A percentile compares a stretch with the other conserved stretches of the same genome.
Evolutionary conservation across 176 grass and related monocot genomes (phyloP).

Genomic region (Poa annua): DNA sequence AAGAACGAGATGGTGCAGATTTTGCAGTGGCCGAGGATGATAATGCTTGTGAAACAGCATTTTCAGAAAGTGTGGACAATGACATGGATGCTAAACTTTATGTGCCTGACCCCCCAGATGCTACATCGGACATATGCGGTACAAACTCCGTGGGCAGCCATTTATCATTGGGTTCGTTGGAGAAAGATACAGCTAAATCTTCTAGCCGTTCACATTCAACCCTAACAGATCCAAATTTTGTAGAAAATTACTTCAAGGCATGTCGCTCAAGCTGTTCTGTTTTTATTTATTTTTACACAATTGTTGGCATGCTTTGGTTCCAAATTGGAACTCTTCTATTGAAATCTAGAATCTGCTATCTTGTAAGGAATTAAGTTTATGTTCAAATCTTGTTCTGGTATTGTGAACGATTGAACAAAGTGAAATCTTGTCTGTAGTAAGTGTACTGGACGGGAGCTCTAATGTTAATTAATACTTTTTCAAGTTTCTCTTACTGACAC

Average conservation of each 20-base stretch:
- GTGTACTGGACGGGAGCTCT: not conserved
- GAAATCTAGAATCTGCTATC: not conserved
- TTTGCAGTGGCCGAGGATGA: slow-evolving; percentile 35
- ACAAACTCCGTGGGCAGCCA: slow-evolving; percentile 44
- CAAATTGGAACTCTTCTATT: not conserved
- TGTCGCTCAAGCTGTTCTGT: slow-evolving; percentile 21
- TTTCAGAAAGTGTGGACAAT: slow-evolving; percentile 47
- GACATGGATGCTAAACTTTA: slow-evolving; percentile 41
- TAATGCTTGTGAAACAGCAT: slow-evolving; percentile 50
- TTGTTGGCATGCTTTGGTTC: slow-evolving; percentile 12
- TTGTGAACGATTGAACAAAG: slow-evolving; percentile 22
- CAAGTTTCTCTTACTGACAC: slow-evolving; percentile 26
- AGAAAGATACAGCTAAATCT: slow-evolving; percentile 51
- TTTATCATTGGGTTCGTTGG: slow-evolving; percentile 30
- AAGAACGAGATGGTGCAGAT: slow-evolving; percentile 46
- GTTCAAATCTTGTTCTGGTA: not conserved
- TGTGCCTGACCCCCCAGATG: slow-evolving; percentile 41
- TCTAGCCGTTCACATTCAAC: slow-evolving; percentile 73
- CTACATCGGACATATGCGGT: slow-evolving; percentile 47
- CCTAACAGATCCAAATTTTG: slow-evolving; percentile 89
- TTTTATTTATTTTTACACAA: not conserved
- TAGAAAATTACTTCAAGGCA: slow-evolving; percentile 98
- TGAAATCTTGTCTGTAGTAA: slow-evolving; percentile 2
- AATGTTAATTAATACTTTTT: slow-evolving; percentile 5
- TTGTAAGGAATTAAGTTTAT: not conserved